Base-by-base conservation (phyloP, 2,329 filamentous ascomycete species). In the Endoconidiophora polonica region DNA sequence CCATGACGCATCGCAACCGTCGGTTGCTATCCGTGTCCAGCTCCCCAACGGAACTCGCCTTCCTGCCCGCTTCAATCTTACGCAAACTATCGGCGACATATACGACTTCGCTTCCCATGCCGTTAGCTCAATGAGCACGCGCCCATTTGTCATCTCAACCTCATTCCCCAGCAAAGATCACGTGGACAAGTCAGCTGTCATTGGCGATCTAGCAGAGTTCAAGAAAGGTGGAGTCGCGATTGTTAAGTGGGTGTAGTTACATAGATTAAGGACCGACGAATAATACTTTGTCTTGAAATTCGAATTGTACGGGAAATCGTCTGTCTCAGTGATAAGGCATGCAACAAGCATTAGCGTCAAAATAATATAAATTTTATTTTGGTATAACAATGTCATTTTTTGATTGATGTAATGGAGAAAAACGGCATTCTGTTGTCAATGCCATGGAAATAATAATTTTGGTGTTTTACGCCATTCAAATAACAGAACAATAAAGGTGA, bases 141-240 rank as follows among this genome's bases (percentile, higher is more conserved):
- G 84, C n/a, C 58, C 71, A 3, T 91, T 82, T 71, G 81, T 85
- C 2, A 68, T 93, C 41, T 83, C 81, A 55, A 91, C 85, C 0
- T 90, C 84, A 0, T 91, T 91, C 63, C 85, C 85, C 3, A 86
- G 77, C 59, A 87, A 86, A 65, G 82, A 90, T 49, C 74, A 90
- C 55, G 79, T 72, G 2, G 83, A 91, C 58, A 80, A 79, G 63
- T 64, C 61, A 6, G 58, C 74, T 46, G 68, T 73, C 1, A 60
- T 82, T 24, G 73, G 74, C 4, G 76, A 81, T 20, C 69, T 80
- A 64, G 55, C 70, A 23, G 78, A 81, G 60, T 80, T 82, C 59
- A 81, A 76, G 67, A 74, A 72, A 61, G 77, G 78, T 10, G 78
- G 77, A 18, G 79, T 73, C 0, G 77, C 75, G 1, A 72, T 81